phyloP scores from a whole-genome alignment of 225 moss, liverwort and hornwort species.

The Pleurozium schreberi region DNA sequence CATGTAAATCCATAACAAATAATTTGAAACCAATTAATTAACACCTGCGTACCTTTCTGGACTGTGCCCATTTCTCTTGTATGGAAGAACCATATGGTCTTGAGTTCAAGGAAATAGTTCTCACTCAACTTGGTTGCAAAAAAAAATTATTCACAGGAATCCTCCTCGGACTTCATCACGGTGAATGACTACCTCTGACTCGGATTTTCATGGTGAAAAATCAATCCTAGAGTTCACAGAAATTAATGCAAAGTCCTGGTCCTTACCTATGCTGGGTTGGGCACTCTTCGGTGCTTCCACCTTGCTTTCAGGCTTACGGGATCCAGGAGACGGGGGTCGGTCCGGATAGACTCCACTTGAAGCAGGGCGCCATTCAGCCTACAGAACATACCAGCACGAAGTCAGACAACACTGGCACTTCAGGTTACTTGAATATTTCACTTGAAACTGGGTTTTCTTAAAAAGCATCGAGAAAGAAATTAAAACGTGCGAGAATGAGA shows the following conservation, averaged over 20 bases:
- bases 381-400: neutral
- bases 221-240: neutral
- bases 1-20: neutral
- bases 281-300: conserved; percentile 25
- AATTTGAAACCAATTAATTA: neutral
- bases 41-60: neutral
- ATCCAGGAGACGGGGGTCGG: conserved; percentile 56
- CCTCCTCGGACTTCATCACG: neutral
- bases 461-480: neutral
- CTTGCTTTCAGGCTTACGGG: conserved; percentile 42
- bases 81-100: neutral
- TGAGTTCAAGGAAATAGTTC: neutral
- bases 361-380: conserved; percentile 84
- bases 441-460: neutral
- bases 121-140: neutral
- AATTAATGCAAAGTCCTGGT: neutral
- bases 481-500: neutral
- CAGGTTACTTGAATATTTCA: neutral
- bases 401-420: neutral
- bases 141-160: neutral
- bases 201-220: neutral
- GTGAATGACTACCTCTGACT: neutral
- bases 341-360: conserved; percentile 52
- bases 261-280: conserved; percentile 20
- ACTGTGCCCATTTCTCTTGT: neutral